Percentiles rank a stretch among this genome's conserved stretches.
Evolutionary conservation across 2,329 filamentous ascomycete genomes (phyloP).

Genomic region (Orbilia blumenaviensis): DNA sequence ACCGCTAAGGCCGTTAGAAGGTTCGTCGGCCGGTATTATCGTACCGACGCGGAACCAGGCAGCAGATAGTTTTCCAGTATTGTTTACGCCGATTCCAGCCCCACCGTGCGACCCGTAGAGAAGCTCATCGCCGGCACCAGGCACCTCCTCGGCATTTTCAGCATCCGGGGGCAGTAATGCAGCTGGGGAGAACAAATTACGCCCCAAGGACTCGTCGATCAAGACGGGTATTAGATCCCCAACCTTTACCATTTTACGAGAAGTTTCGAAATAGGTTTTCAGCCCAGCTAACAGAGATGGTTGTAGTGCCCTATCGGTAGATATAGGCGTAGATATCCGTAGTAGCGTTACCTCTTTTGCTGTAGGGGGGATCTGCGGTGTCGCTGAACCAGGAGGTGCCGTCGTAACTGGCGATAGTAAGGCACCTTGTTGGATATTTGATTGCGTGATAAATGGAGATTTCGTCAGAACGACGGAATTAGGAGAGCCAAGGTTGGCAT

Average conservation of each 20-base stretch:
- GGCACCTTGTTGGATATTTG: constrained; percentile 44
- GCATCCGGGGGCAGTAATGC: constrained; percentile 56
- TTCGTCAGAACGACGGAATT: constrained; percentile 43
- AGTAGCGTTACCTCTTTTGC: constrained; percentile 84
- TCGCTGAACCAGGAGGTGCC: constrained; percentile 65
- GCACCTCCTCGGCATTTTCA: constrained; percentile 62
- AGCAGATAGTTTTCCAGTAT: constrained; percentile 65
- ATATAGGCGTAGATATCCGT: constrained; percentile 87
- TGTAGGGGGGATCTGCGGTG: constrained; percentile 67
- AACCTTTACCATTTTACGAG: constrained; percentile 80
- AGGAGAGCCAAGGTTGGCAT: constrained; percentile 77
- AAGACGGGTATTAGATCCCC: constrained; percentile 90
- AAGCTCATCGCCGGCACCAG: constrained; percentile 75
- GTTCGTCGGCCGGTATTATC: constrained; percentile 65
- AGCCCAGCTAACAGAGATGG: constrained; percentile 85
- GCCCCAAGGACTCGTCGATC: constrained; percentile 84
- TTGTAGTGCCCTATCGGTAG: constrained; percentile 84
- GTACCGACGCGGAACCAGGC: constrained; percentile 94
- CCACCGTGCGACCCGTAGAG: constrained; percentile 59
- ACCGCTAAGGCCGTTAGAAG: constrained; percentile 65
- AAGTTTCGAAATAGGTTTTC: constrained; percentile 86
- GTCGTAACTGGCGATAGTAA: constrained; percentile 59
- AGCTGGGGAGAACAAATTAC: constrained; percentile 78
- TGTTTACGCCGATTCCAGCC: constrained; percentile 65
- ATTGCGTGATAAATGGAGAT: constrained; percentile 47